These are phyloP conservation scores for Plasmopara halstedii DNA, from an alignment of 352 stramenopile species.

Conservation along the genomic window DNA sequence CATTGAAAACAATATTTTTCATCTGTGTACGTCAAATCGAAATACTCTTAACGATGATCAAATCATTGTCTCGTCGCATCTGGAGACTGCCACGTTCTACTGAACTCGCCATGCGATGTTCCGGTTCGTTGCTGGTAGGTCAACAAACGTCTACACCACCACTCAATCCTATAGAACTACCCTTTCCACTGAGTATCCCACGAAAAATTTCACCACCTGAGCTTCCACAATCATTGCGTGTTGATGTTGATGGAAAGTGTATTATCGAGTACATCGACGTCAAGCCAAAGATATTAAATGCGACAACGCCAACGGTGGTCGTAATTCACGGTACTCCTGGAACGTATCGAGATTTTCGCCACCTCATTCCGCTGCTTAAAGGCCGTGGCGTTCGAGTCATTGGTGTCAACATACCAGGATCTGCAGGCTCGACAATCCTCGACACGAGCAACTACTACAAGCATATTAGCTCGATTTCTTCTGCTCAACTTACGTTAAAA, in stretches of 20 bases:
- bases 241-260: conserved; percentile 35
- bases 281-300: conserved; percentile 1
- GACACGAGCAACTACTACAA: conserved; percentile 36
- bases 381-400: conserved; percentile 37
- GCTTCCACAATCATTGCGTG: conserved; percentile 20
- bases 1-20: too few species aligned
- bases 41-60: too few species aligned
- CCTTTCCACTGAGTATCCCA: too few species aligned
- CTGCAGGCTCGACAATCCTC: conserved; percentile 34
- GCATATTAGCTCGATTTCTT: conserved; percentile 27
- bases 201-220: conserved; percentile 5
- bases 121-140: too few species aligned
- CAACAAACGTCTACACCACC: too few species aligned
- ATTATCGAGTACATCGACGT: conserved; percentile 41
- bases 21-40: too few species aligned
- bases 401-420: conserved; percentile 54
- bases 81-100: too few species aligned
- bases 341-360: conserved; percentile 54
- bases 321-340: conserved; percentile 57
- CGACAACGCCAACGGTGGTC: conserved; percentile 33
- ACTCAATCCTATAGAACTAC: too few species aligned
- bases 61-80: too few species aligned
- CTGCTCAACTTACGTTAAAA: conserved; percentile 30
- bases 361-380: conserved; percentile 49
- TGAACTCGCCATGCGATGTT: too few species aligned